Evolutionary conservation across 2,329 filamentous ascomycete species (phyloP), one percentile per base, ranked within the genome.

Genomic region (Nemania diffusa): DNA sequence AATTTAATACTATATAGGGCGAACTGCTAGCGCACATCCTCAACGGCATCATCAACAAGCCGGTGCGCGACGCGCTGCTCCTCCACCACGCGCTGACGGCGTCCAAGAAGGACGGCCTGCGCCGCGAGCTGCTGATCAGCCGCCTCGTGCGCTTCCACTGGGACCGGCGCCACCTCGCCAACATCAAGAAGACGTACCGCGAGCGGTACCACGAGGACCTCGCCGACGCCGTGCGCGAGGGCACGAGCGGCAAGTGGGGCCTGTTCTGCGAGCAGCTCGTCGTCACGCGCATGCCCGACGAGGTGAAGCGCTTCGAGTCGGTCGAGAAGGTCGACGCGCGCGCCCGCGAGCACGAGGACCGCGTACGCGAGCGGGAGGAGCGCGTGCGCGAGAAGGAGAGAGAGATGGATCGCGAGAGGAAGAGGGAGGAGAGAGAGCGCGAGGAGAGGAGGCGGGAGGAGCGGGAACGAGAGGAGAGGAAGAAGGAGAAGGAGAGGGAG

Each of bases 31-130:
- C 94, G 0, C 96, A 98, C 80, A 93, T 98, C 73, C 90, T 99
- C 76, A 97, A 98, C 81, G 96, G 96, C 75, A 90, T 97, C 64
- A 97, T 98, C 82, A 98, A 98, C 82, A 92, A 92, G 66, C 94
- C 96, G 5, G 93, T 97, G 69, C 92, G 96, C 62, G 96, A 98
- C 79, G 93, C 95, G 2, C 86, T 97, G 42, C 89, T 98, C 2
- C 84, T 99, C 1, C 90, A 97, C 79, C 96, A 98, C 81, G 95
- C 96, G 1, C 89, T 98, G 71, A 91, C 90, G 22, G 87, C 91
- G 52, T 90, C 91, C 3, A 87, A 85, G 71, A 88, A 87, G 70
- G 92, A 95, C 76, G 80, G 87, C 60, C 84, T 94, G 70, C 89
- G 95, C 32, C 91, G 92, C 52, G 95, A 97, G 78, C 83, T 97